Conservation (phyloP, 2,329 filamentous ascomycete genomes). For the Fulvia fulva region DNA sequence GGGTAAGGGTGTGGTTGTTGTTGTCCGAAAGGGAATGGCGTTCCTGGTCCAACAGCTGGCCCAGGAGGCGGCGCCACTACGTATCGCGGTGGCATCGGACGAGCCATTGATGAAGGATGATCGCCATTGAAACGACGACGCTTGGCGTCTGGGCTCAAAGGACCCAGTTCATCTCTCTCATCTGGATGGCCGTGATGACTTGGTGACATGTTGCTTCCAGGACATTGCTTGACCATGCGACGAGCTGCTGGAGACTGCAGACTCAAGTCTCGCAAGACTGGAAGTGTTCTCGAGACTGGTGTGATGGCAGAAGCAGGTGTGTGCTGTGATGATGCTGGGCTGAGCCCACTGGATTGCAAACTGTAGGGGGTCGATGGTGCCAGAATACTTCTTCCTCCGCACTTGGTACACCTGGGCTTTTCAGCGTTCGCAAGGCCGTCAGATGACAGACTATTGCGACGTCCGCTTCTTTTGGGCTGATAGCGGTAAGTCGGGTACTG, state of each 20-base stretch:
- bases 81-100: conserved; percentile 32
- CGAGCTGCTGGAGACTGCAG: conserved; percentile 33
- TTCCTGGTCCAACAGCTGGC: conserved; percentile 31
- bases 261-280: conserved; percentile 34
- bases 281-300: conserved; percentile 35
- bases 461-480: conserved; percentile 64
- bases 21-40: conserved; percentile 37
- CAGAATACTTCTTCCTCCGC: conserved; percentile 64
- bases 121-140: conserved; percentile 57
- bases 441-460: conserved; percentile 38
- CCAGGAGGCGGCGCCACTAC: conserved; percentile 16
- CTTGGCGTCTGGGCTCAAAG: conserved; percentile 56
- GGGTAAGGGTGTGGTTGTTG: conserved; percentile 41
- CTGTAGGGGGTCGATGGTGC: conserved; percentile 56
- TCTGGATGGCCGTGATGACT: conserved; percentile 23
- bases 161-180: conserved; percentile 41
- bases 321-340: conserved; percentile 28
- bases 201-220: conserved; percentile 33
- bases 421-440: conserved; percentile 33
- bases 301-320: conserved; percentile 31
- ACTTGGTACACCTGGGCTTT: conserved; percentile 61
- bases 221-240: conserved; percentile 21
- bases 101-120: conserved; percentile 39
- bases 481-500: conserved; percentile 95
- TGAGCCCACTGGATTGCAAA: conserved; percentile 22